These are phyloP conservation scores for Phytophthora aleatoria DNA, from an alignment of 352 stramenopile genomes.

Conservation along the genomic window DNA sequence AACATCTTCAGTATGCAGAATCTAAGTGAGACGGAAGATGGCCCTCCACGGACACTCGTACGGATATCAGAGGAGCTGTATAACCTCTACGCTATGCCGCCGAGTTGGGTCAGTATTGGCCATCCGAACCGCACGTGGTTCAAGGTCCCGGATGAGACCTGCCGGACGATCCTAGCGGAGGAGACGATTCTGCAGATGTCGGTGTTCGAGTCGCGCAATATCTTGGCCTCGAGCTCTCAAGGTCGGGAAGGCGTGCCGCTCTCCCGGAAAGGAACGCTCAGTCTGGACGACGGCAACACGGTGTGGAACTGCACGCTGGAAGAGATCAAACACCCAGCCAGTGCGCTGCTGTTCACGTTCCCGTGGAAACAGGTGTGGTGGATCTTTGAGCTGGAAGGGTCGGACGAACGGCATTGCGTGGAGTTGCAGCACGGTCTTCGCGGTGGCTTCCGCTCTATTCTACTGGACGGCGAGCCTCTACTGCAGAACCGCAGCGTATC, in stretches of 20 bases:
- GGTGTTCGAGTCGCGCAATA: constrained; percentile 71
- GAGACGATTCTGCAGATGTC: constrained; percentile 79
- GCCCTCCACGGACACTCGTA: constrained; percentile 45
- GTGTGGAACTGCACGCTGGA: constrained; percentile 74
- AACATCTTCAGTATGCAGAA: constrained; percentile 30
- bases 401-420: constrained; percentile 61
- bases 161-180: constrained; percentile 65
- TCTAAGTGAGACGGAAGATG: constrained; percentile 22
- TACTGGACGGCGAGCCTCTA: constrained; percentile 71
- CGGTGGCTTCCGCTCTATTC: constrained; percentile 72
- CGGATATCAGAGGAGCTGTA: constrained; percentile 78
- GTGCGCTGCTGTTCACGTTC: constrained; percentile 81
- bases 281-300: constrained; percentile 49
- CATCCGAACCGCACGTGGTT: constrained; percentile 83
- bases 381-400: constrained; percentile 68
- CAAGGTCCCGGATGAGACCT: constrained; percentile 77
- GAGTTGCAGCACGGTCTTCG: constrained; percentile 82
- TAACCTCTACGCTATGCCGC: constrained; percentile 78
- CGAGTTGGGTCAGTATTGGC: constrained; percentile 81
- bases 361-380: constrained; percentile 90
- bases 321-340: constrained; percentile 85
- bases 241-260: constrained; percentile 72
- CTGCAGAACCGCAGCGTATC: constrained; percentile 70
- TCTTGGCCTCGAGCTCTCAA: constrained; percentile 74
- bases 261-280: constrained; percentile 54